Percentiles rank a stretch among this genome's conserved stretches.
Conservation (phyloP, 2,329 filamentous ascomycete species). For the Aspergillus amoenus region DNA sequence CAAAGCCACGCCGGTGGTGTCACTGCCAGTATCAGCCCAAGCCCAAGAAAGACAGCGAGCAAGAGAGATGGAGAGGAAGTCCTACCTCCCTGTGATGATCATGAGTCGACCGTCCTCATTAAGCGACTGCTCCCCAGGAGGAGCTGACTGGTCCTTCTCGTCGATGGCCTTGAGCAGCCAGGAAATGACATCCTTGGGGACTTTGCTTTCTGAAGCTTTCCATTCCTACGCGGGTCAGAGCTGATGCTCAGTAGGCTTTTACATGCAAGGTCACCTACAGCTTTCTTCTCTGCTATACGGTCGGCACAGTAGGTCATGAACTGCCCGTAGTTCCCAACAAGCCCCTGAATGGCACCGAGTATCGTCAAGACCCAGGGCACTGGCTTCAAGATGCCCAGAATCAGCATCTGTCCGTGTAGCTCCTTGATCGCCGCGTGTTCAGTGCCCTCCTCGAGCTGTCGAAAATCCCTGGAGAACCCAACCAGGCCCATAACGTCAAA, state of each 20-base stretch:
- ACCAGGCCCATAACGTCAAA: slow-evolving; percentile 47
- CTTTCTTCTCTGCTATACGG: not conserved
- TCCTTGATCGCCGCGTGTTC: slow-evolving; percentile 20
- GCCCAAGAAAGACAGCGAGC: not conserved
- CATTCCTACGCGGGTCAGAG: not conserved
- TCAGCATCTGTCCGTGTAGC: slow-evolving; percentile 2
- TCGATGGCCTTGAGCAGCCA: slow-evolving; percentile 18
- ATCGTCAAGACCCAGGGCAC: slow-evolving; percentile 3
- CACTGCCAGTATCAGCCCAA: slow-evolving; percentile 12
- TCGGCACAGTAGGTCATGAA: slow-evolving; percentile 2
- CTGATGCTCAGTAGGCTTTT: too few species aligned
- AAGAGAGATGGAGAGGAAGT: not conserved
- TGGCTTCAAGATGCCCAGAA: not conserved
- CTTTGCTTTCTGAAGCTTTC: slow-evolving; percentile 6
- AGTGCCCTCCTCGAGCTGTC: slow-evolving; percentile 29
- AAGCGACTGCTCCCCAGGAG: slow-evolving; percentile 12
- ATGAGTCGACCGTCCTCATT: slow-evolving; percentile 17
- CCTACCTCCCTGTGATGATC: slow-evolving; percentile 17
- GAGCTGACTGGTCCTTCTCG: slow-evolving; percentile 14
- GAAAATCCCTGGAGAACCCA: slow-evolving; percentile 39
- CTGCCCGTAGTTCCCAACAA: not conserved
- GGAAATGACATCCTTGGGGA: slow-evolving; percentile 17
- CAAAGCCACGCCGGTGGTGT: slow-evolving; percentile 37
- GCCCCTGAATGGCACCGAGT: not conserved
- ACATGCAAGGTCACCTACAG: not conserved